Conservation (phyloP, 495 filamentous ascomycete genomes). For the Aspergillus cavernicola region DNA sequence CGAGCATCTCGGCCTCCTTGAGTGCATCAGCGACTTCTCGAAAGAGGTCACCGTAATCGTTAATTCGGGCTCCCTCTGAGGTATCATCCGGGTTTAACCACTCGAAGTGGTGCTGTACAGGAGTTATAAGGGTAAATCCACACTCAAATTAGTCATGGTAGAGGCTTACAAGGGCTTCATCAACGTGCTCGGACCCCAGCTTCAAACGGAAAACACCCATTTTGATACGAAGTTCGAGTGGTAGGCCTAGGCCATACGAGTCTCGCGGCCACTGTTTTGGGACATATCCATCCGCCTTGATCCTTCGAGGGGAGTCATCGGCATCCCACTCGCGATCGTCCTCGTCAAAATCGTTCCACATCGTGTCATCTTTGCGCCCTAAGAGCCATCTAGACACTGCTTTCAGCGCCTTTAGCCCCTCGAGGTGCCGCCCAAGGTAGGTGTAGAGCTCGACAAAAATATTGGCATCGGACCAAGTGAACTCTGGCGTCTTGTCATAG, state of each 20-base stretch:
- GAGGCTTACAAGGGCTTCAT: conserved; percentile 71
- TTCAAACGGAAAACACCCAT: conserved; percentile 77
- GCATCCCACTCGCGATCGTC: conserved; percentile 94
- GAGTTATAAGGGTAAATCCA: conserved; percentile 1
- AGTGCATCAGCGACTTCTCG: conserved; percentile 67
- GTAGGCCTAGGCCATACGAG: conserved; percentile 72
- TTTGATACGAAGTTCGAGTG: conserved; percentile 80
- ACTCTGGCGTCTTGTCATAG: conserved; percentile 46
- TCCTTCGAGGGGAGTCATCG: conserved; percentile 62
- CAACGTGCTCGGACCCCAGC: conserved; percentile 52
- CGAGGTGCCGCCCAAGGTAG: conserved; percentile 53
- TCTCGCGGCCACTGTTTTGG: conserved; percentile 50
- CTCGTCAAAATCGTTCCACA: conserved; percentile 70
- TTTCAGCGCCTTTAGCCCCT: conserved; percentile 66
- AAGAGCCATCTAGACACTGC: conserved; percentile 75
- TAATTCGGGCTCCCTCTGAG: conserved; percentile 45
- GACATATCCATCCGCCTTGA: conserved; percentile 53
- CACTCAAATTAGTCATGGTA: neutral
- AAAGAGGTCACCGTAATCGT: conserved; percentile 71
- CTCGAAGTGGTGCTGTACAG: conserved; percentile 48
- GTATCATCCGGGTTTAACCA: conserved; percentile 59
- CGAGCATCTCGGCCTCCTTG: conserved; percentile 49
- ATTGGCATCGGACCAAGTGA: conserved; percentile 81
- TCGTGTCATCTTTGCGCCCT: conserved; percentile 66
- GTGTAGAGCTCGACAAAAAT: conserved; percentile 79